Evolutionary conservation across 2,329 filamentous ascomycete species (phyloP).

Genomic region (Botryotinia calthae): DNA sequence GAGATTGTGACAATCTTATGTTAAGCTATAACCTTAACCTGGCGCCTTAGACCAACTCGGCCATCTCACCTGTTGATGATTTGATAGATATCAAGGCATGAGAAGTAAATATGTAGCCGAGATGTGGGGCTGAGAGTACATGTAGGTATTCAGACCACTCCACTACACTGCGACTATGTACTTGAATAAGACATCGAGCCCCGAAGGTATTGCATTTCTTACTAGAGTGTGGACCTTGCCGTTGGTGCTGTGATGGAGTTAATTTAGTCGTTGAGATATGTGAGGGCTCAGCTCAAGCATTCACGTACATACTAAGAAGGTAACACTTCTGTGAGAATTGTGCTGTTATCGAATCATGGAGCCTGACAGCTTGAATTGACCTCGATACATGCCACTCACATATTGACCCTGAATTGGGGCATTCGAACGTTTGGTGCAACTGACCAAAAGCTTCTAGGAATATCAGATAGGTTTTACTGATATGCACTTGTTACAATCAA

Average conservation of each 20-base stretch:
- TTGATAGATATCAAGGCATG: rapidly evolving
- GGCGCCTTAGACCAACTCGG: conserved; percentile 17
- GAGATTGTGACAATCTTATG: background rate
- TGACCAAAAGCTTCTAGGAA: background rate
- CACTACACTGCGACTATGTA: no score
- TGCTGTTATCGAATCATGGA: background rate
- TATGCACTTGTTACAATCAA: background rate
- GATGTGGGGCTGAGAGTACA: background rate
- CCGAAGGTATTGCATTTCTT: background rate
- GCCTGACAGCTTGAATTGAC: background rate
- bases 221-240: background rate
- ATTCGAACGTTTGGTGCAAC: background rate
- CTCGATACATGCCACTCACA: background rate
- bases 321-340: background rate
- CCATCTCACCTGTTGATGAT: background rate
- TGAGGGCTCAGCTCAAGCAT: background rate
- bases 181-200: background rate
- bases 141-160: no score
- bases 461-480: background rate
- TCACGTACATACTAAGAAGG: background rate
- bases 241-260: no score
- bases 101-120: rapidly evolving
- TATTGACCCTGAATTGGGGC: background rate
- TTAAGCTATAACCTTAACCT: conserved; percentile 11
- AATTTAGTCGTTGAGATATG: background rate